These are phyloP conservation scores for Chalara sp. DNA, from an alignment of 2,329 filamentous ascomycete species.

Conservation along the genomic window DNA sequence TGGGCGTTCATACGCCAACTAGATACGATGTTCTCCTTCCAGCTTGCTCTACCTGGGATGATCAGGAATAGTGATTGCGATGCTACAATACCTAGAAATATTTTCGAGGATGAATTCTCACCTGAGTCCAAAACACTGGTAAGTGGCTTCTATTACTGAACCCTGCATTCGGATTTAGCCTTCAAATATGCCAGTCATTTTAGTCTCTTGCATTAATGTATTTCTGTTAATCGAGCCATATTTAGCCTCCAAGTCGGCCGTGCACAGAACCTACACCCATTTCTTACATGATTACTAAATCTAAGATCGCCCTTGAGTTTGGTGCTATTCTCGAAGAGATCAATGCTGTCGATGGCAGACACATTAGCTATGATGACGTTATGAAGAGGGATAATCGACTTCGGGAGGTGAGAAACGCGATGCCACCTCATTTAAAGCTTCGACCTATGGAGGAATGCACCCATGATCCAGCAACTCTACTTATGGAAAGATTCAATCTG, in stretches of 20 bases:
- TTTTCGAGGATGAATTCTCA: constrained; percentile 75
- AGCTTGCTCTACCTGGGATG: constrained; percentile 55
- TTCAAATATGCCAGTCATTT: too few species aligned
- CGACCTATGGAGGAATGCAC: constrained; percentile 67
- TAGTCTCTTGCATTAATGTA: too few species aligned
- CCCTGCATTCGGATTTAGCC: too few species aligned
- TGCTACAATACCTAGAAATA: constrained; percentile 66
- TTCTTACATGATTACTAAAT: constrained; percentile 72
- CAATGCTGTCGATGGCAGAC: constrained; percentile 44
- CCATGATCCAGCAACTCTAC: constrained; percentile 73
- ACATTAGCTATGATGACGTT: constrained; percentile 57
- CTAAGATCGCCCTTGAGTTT: constrained; percentile 55
- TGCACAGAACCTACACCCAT: constrained; percentile 67
- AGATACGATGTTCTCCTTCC: constrained; percentile 73
- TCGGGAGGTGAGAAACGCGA: constrained; percentile 53
- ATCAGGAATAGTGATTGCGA: constrained; percentile 71
- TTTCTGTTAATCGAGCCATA: too few species aligned
- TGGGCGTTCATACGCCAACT: constrained; percentile 68
- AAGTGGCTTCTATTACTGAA: too few species aligned
- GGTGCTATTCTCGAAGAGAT: constrained; percentile 65
- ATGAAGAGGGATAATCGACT: constrained; percentile 55
- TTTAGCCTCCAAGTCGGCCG: constrained; percentile 61
- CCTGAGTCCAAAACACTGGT: constrained; percentile 49
- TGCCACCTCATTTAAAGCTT: constrained; percentile 75
- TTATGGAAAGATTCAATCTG: constrained; percentile 79